Base-by-base conservation (phyloP, 805 yeast genomes). In the Saturnispora kantuleensis region DNA sequence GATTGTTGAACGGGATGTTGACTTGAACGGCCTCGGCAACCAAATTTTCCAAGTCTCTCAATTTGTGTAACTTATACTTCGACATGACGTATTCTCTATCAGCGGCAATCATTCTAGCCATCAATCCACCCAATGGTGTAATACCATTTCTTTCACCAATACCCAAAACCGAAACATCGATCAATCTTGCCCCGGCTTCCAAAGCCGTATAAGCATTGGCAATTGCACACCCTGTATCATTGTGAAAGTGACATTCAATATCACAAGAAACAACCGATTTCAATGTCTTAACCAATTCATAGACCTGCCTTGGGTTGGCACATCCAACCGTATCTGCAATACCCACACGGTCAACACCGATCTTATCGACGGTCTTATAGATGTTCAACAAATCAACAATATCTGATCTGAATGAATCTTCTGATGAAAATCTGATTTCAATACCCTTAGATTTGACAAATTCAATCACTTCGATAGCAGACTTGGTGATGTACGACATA, bases 81-180 rank as follows among this genome's bases (percentile, higher is more conserved):
- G 89, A 77, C 60, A 88, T 71, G 43, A 90, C 97, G 65, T 90
- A 90, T 55, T 90, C 97, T 58, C 97, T 82, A 70, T 90, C 95
- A 49, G 97, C 96, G 49, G 95, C 96, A 62, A 93, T 87, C 98
- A 90, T 90, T 69, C 98, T 80, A 38, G 97, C 97, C 97, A 90
- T 90, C 60, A 90, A 76, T 43, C 96, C 98, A 58, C 98, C 97
- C 53, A 90, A 76, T 48, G 97, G 95, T 35, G 96, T 88, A 65
- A 90, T 90, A 64, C 98, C 98, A 67, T 90, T 90, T 71, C 98
- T 82, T 77, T 90, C 98, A 68, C 98, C 98, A 55, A 90, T 93
- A 58, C 98, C 98, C 57, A 90, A 77, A 13, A 90, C 97, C 11
- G 96, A 84, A 38, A 87, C 95, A 67, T 90, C 98, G 53, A 90